Evolutionary conservation across 2,329 filamentous ascomycete species (phyloP).

Genomic region (Penicillium hesseltinei): DNA sequence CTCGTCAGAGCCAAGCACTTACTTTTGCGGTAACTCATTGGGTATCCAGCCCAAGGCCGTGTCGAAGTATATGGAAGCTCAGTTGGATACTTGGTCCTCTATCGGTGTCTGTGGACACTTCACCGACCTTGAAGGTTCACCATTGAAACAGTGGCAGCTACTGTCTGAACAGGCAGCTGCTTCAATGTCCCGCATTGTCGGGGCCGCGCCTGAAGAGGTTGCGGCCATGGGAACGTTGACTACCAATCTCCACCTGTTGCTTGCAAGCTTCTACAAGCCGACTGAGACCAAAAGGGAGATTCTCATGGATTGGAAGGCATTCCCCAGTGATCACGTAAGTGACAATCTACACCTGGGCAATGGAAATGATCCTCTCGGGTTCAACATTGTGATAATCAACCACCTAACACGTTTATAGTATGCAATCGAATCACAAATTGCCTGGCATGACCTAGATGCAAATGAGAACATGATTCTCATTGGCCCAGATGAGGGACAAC

Average conservation of each 20-base stretch:
- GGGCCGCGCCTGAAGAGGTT: constrained; percentile 68
- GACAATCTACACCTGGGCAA: neutral
- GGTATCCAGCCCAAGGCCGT: constrained; percentile 75
- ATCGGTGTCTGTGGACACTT: constrained; percentile 85
- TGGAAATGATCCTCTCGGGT: neutral
- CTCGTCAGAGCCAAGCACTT: constrained; percentile 53
- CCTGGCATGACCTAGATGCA: constrained; percentile 66
- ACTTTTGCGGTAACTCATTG: constrained; percentile 86
- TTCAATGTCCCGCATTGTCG: constrained; percentile 70
- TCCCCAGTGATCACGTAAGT: constrained; percentile 76
- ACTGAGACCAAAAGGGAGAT: constrained; percentile 67
- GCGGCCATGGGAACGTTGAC: constrained; percentile 86
- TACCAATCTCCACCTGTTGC: constrained; percentile 72
- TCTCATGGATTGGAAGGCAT: constrained; percentile 80
- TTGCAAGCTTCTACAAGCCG: constrained; percentile 79
- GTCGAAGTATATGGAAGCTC: constrained; percentile 63
- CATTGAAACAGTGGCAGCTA: constrained; percentile 70
- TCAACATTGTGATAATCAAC: neutral
- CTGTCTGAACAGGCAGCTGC: constrained; percentile 71
- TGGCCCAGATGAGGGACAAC: constrained; percentile 55
- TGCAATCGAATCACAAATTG: constrained; percentile 76
- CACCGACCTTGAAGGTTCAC: constrained; percentile 62
- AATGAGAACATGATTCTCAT: constrained; percentile 70
- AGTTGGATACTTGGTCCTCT: constrained; percentile 78
- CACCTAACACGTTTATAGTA: constrained; percentile 53